Percentiles rank a stretch among this genome's conserved stretches.
phyloP scores from a whole-genome alignment of 345 rosid genomes.

The Gossypioides kirkii region DNA sequence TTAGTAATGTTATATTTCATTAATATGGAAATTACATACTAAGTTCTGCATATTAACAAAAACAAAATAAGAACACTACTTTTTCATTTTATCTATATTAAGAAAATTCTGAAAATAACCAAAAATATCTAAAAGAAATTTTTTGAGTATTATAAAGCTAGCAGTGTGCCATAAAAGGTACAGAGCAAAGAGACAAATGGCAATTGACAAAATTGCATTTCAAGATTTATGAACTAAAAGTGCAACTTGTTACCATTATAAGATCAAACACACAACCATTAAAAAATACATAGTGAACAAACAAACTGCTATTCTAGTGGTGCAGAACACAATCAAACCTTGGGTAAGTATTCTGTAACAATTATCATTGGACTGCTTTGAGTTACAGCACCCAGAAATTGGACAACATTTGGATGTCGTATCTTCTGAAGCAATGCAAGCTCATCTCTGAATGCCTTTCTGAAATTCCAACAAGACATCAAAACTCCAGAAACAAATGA shows the following conservation, averaged over 20 bases:
- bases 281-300: neutral
- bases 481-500: slow-evolving; percentile 1
- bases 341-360: slow-evolving; percentile 69
- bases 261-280: neutral
- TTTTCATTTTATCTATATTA: neutral
- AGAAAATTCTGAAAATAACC: neutral
- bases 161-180: neutral
- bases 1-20: neutral
- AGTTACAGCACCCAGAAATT: slow-evolving; percentile 84
- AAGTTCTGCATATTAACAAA: neutral
- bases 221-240: neutral
- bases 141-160: neutral
- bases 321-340: slow-evolving; percentile 36
- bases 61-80: neutral
- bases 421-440: slow-evolving; percentile 78
- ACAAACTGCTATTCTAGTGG: neutral
- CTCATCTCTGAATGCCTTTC: slow-evolving; percentile 80
- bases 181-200: neutral
- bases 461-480: slow-evolving; percentile 25
- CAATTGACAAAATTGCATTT: neutral
- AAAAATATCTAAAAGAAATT: neutral
- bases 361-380: slow-evolving; percentile 88
- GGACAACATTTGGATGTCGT: slow-evolving; percentile 86
- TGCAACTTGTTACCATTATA: neutral
- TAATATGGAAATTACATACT: neutral